phyloP scores from a whole-genome alignment of 192 early-diverging fungal genomes.

The Umbelopsis sp. region DNA sequence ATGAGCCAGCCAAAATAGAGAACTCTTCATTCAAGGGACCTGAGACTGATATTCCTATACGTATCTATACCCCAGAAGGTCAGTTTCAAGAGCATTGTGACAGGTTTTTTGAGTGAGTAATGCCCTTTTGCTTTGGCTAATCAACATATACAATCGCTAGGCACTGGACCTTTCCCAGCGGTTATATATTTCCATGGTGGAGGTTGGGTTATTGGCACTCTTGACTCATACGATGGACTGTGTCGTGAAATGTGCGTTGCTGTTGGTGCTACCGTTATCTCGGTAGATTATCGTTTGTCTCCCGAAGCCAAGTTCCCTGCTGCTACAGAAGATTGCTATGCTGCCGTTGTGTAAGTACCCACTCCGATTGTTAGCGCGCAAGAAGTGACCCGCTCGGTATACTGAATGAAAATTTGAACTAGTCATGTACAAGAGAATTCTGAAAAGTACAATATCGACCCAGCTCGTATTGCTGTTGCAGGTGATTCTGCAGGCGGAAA shows the following conservation, averaged over 20 bases:
- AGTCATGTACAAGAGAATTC: constrained; percentile 30
- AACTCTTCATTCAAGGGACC: constrained; percentile 8
- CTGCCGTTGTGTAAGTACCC: constrained; percentile 20
- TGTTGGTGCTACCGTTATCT: constrained; percentile 16
- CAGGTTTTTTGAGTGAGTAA: no score
- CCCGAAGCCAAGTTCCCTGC: constrained; percentile 51
- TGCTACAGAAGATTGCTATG: constrained; percentile 44
- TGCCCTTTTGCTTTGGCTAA: no score
- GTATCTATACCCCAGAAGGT: constrained; percentile 3
- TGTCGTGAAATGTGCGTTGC: constrained; percentile 11
- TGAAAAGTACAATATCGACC: constrained; percentile 33
- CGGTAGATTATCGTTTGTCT: constrained; percentile 45
- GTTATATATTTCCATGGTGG: constrained; percentile 12
- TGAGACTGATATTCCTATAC: constrained; percentile 7
- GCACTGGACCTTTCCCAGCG: neutral
- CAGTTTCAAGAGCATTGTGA: neutral
- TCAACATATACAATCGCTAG: neutral
- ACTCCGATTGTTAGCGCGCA: neutral
- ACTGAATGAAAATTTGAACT: neutral
- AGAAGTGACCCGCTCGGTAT: no score
- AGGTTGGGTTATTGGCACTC: constrained; percentile 1
- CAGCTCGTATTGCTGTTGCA: constrained; percentile 46
- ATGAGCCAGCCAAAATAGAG: neutral
- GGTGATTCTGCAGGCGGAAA: constrained; percentile 61
- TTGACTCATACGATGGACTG: neutral